A percentile compares a stretch with the other conserved stretches of the same genome.
These are phyloP conservation scores for Colletotrichum magnum DNA, from an alignment of 2,329 filamentous ascomycete genomes.

Conservation along the genomic window DNA sequence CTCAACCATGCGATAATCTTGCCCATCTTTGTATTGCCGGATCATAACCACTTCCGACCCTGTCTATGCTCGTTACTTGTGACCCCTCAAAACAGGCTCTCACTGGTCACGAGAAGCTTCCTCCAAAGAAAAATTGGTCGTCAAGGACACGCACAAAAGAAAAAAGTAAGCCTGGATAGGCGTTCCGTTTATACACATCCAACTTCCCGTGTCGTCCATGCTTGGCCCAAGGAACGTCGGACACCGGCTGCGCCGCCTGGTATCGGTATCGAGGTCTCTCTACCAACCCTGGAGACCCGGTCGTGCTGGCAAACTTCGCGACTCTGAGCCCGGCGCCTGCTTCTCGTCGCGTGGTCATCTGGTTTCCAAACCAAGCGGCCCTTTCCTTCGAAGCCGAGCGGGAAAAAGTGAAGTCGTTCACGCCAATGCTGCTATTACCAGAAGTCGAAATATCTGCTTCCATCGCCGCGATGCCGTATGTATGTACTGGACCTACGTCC, in stretches of 20 bases:
- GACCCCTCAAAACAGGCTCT: slow-evolving; percentile 16
- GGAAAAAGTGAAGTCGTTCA: slow-evolving; percentile 17
- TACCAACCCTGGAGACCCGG: slow-evolving; percentile 2
- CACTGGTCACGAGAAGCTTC: background rate
- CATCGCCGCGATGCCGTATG: slow-evolving; percentile 39
- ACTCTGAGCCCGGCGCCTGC: slow-evolving; percentile 15
- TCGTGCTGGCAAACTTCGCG: slow-evolving; percentile 11
- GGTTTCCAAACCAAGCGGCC: slow-evolving; percentile 33
- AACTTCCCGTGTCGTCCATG: slow-evolving; percentile 30
- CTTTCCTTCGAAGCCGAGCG: slow-evolving; percentile 7
- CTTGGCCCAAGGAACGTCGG: slow-evolving; percentile 24
- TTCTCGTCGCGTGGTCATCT: slow-evolving; percentile 5
- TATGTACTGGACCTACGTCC: slow-evolving; percentile 41
- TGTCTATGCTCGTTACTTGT: slow-evolving; percentile 43
- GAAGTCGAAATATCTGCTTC: slow-evolving; percentile 39
- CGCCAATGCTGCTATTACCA: slow-evolving; percentile 42
- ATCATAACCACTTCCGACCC: slow-evolving; percentile 32
- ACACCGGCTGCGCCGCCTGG: slow-evolving; percentile 4
- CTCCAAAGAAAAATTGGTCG: slow-evolving; percentile 27
- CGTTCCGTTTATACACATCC: slow-evolving; percentile 39
- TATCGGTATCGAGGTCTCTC: slow-evolving; percentile 6
- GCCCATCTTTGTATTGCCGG: slow-evolving; percentile 41
- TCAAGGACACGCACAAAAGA: slow-evolving; percentile 40
- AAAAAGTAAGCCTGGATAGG: slow-evolving; percentile 27
- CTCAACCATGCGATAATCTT: slow-evolving; percentile 38